Evolutionary conservation across 805 yeast genomes (phyloP).

Genomic region (Pichia cephalocereana): DNA sequence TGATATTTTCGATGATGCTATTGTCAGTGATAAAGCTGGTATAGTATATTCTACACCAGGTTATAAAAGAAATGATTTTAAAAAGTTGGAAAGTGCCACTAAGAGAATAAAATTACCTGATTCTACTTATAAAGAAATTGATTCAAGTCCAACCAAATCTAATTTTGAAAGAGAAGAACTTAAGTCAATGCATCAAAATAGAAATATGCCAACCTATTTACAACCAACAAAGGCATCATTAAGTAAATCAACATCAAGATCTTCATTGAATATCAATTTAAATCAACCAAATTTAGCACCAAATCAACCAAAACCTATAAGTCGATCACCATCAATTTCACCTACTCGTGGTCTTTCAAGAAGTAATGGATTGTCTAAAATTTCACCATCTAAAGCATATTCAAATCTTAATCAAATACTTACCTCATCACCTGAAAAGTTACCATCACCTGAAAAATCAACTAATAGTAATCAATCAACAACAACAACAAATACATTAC

Average conservation of each 20-base stretch:
- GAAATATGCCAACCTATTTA: constrained; percentile 13
- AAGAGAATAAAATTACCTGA: constrained; percentile 20
- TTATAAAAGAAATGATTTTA: constrained; percentile 18
- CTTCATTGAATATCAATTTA: background rate
- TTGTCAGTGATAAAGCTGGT: too few relatives aligned
- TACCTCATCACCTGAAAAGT: constrained; percentile 1
- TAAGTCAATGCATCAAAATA: constrained; percentile 8
- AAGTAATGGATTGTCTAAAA: background rate
- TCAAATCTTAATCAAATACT: constrained; percentile 13
- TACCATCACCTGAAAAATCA: background rate
- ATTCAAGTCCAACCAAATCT: constrained; percentile 24
- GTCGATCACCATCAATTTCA: constrained; percentile 7
- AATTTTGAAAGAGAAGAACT: constrained; percentile 16
- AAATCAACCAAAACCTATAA: background rate
- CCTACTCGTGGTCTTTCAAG: constrained; percentile 3
- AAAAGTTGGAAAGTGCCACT: constrained; percentile 22
- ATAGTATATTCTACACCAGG: constrained; percentile 12
- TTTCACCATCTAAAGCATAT: constrained; percentile 12
- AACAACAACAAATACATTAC: too few relatives aligned
- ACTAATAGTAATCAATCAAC: too few relatives aligned
- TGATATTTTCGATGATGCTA: too few relatives aligned
- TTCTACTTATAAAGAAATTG: constrained; percentile 18
- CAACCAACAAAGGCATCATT: constrained; percentile 17
- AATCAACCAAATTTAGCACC: constrained; percentile 3
- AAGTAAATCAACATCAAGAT: constrained; percentile 8